These are phyloP conservation scores for Triangularia verruculosa DNA, from an alignment of 2,329 filamentous ascomycete genomes.

Conservation along the genomic window DNA sequence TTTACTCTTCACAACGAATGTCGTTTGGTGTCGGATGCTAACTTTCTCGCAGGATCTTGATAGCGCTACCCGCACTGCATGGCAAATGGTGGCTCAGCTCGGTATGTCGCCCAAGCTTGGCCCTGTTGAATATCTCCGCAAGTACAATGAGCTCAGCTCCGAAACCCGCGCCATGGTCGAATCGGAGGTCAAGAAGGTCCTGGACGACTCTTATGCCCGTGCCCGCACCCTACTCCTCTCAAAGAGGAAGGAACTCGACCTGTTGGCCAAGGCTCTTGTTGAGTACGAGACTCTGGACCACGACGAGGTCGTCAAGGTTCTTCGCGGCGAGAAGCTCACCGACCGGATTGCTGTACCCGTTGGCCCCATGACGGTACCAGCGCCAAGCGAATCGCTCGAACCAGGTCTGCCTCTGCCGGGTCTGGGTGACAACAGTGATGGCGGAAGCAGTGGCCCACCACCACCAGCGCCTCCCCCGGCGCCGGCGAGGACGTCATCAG, in stretches of 20 bases:
- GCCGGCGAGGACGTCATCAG: slow-evolving; percentile 23
- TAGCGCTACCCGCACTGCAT: slow-evolving; percentile 76
- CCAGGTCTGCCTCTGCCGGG: slow-evolving; percentile 25
- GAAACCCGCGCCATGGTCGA: slow-evolving; percentile 87
- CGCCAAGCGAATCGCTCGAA: slow-evolving; percentile 26
- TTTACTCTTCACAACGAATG: slow-evolving; percentile 21
- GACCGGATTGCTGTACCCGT: slow-evolving; percentile 61
- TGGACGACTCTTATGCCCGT: slow-evolving; percentile 77
- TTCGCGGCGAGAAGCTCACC: slow-evolving; percentile 78
- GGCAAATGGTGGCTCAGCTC: slow-evolving; percentile 80
- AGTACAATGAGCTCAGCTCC: slow-evolving; percentile 78
- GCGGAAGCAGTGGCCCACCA: slow-evolving; percentile 25
- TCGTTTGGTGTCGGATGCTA: slow-evolving; percentile 1
- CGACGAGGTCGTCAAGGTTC: slow-evolving; percentile 85
- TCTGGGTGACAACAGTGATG: slow-evolving; percentile 13
- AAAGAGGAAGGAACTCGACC: slow-evolving; percentile 80
- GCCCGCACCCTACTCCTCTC: slow-evolving; percentile 68
- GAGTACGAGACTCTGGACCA: slow-evolving; percentile 91
- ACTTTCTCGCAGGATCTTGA: slow-evolving; percentile 70
- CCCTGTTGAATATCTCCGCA: slow-evolving; percentile 80
- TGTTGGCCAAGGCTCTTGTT: slow-evolving; percentile 82
- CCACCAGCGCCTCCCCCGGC: slow-evolving; percentile 37
- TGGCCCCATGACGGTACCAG: slow-evolving; percentile 66
- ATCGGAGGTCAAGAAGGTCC: slow-evolving; percentile 76
- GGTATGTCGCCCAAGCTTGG: slow-evolving; percentile 88